Percentiles rank a stretch among this genome's conserved stretches.
phyloP scores from a whole-genome alignment of 2,329 filamentous ascomycete genomes.

The Laburnicola sp. region DNA sequence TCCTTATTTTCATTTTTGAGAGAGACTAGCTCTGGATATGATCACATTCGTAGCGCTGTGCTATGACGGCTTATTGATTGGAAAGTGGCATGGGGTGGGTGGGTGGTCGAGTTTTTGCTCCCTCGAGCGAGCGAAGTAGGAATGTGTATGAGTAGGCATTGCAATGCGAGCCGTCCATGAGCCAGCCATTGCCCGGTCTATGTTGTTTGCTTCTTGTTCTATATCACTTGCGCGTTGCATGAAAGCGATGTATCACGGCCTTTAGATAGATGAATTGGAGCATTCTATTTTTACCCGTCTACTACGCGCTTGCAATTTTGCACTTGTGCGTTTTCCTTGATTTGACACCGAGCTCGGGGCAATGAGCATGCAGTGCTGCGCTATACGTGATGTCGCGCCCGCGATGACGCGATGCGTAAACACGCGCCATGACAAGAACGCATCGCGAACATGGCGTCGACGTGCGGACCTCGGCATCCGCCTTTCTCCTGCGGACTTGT shows the following conservation, averaged over 20 bases:
- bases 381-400: background rate
- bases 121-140: background rate
- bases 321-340: background rate
- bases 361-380: background rate
- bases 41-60: constrained; percentile 36
- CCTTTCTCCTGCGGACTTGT: background rate
- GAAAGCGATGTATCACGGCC: background rate
- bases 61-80: constrained; percentile 35
- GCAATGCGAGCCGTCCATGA: constrained; percentile 25
- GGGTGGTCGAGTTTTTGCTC: background rate
- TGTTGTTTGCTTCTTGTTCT: constrained; percentile 7
- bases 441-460: background rate
- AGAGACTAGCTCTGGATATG: constrained; percentile 39
- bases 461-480: constrained; percentile 4
- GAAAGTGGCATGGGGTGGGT: constrained; percentile 20
- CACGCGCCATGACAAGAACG: background rate
- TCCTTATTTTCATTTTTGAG: constrained; percentile 42
- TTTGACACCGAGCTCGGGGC: background rate
- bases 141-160: constrained; percentile 10
- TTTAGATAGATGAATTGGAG: background rate
- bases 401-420: constrained; percentile 4
- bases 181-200: constrained; percentile 4
- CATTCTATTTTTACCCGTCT: background rate
- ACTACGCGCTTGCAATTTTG: background rate
- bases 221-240: constrained; percentile 8